These are phyloP conservation scores for Fraxinus quadrangulata DNA, from an alignment of 257 asterid species.

Conservation along the genomic window DNA sequence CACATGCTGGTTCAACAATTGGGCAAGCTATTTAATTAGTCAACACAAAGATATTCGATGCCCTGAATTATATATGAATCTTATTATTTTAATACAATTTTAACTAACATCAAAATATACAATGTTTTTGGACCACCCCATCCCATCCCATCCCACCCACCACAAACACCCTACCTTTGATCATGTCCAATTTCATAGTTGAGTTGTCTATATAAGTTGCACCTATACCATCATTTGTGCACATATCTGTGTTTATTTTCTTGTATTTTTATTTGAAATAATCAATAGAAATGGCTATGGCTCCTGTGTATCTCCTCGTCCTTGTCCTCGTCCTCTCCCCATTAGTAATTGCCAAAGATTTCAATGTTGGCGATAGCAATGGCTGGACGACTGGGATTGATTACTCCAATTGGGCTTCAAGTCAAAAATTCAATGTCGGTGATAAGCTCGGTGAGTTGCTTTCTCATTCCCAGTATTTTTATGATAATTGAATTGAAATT, in stretches of 20 bases:
- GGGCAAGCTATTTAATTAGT: not conserved
- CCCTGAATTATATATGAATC: not conserved
- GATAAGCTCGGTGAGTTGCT: not conserved
- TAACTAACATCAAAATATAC: not conserved
- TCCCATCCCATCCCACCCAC: not conserved
- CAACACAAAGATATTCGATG: not conserved
- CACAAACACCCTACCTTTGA: not conserved
- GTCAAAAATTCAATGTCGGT: not conserved
- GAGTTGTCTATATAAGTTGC: constrained; percentile 7
- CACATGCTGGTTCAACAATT: not conserved
- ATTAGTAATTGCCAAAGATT: not conserved
- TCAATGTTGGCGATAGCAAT: not conserved
- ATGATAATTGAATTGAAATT: not conserved
- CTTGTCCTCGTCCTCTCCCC: not conserved
- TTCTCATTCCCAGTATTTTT: not conserved
- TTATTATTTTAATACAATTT: not conserved
- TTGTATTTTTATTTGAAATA: not conserved
- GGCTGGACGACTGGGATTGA: not conserved
- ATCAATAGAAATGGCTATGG: not conserved
- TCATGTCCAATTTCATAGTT: not conserved
- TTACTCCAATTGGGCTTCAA: not conserved
- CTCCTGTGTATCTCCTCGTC: not conserved
- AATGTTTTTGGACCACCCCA: not conserved
- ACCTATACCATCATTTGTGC: not conserved
- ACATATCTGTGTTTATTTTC: not conserved